A percentile compares a stretch with the other conserved stretches of the same genome.
Conservation (phyloP, 345 rosid genomes). For the Rhodomyrtus tomentosa region DNA sequence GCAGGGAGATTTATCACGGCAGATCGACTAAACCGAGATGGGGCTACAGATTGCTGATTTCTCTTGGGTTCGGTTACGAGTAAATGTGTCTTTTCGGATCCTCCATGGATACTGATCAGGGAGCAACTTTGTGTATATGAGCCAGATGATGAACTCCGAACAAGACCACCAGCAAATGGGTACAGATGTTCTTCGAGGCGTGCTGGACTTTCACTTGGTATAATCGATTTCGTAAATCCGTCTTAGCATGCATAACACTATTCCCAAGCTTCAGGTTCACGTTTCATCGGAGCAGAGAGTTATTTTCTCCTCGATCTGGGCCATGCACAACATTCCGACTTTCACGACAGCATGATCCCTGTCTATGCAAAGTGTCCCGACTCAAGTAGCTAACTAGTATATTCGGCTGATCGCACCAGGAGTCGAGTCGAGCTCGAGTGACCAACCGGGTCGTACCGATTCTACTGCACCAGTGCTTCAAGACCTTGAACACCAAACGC, state of each 20-base stretch:
- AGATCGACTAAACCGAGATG: neutral
- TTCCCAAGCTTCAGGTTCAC: neutral
- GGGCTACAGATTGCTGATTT: neutral
- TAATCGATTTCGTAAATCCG: neutral
- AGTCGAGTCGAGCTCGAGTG: neutral
- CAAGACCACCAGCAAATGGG: fast-evolving
- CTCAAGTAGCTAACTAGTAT: neutral
- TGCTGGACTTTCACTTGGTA: neutral
- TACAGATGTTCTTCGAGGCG: neutral
- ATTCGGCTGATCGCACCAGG: neutral
- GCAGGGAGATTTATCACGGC: neutral
- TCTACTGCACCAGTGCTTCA: neutral
- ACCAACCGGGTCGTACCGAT: neutral
- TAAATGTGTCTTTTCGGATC: neutral
- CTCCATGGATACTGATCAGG: neutral
- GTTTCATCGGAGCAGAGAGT: neutral
- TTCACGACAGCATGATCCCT: neutral
- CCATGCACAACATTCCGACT: neutral
- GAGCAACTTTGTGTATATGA: neutral
- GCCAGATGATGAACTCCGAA: neutral
- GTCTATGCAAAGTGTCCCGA: neutral
- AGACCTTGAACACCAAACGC: neutral
- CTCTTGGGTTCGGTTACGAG: neutral
- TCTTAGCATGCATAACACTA: neutral
- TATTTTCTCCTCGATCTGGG: neutral